Evolutionary conservation across 768 basidiomycete species (phyloP).

Genomic region (Tulasnella sp.): DNA sequence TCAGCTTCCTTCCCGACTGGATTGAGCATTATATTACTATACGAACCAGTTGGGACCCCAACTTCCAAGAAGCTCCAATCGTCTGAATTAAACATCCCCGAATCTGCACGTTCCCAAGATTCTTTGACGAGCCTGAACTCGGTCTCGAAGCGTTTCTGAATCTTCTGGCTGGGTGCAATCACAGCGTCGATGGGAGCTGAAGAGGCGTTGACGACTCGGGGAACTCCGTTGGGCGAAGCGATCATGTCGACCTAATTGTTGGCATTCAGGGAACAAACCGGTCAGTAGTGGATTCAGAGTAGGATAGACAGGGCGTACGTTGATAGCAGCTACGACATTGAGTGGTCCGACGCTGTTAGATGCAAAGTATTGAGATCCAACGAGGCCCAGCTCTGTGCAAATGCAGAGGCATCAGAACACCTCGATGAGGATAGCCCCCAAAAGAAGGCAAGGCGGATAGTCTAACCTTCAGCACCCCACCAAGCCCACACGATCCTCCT

Average conservation of each 20-base stretch:
- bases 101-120: neutral
- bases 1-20: no score
- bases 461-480: conserved; percentile 8
- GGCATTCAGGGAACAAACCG: neutral
- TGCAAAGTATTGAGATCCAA: conserved; percentile 14
- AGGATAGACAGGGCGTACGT: neutral
- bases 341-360: neutral
- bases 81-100: conserved; percentile 6
- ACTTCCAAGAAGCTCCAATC: conserved; percentile 15
- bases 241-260: conserved; percentile 8
- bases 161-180: neutral
- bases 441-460: no score
- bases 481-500: conserved; percentile 15
- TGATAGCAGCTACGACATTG: conserved; percentile 2
- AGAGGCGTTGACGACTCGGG: conserved; percentile 4
- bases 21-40: no score
- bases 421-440: neutral
- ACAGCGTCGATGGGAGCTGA: neutral
- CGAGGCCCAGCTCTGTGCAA: neutral
- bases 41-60: neutral
- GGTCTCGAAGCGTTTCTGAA: neutral
- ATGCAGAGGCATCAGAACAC: neutral
- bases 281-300: neutral
- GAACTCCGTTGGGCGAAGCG: conserved; percentile 6
- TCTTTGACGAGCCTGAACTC: neutral